A percentile compares a stretch with the other conserved stretches of the same genome.
phyloP scores from a whole-genome alignment of 2,329 filamentous ascomycete species.

The Colletotrichum paranaense region DNA sequence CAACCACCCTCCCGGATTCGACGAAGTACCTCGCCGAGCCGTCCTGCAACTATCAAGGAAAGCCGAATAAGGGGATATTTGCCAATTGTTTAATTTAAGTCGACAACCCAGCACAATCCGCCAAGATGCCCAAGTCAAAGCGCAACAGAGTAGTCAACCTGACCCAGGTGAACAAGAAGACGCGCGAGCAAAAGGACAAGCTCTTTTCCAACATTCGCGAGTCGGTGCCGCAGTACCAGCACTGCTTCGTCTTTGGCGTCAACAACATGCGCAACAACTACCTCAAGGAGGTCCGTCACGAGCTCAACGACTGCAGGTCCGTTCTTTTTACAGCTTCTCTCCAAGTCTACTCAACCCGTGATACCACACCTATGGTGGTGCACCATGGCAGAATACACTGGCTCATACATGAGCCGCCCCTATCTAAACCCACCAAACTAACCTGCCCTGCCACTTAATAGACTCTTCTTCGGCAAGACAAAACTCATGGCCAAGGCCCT shows the following conservation, averaged over 20 bases:
- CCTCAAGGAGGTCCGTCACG: conserved; percentile 87
- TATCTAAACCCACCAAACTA: neutral
- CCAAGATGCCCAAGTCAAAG: conserved; percentile 94
- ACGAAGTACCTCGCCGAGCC: neutral
- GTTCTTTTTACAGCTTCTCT: conserved; percentile 40
- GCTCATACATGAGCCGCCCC: neutral
- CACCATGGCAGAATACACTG: neutral
- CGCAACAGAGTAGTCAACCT: conserved; percentile 90
- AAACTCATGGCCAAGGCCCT: conserved; percentile 99
- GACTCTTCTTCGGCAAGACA: conserved; percentile 98
- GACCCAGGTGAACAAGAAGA: conserved; percentile 92
- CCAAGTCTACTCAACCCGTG: neutral
- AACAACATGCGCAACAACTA: conserved; percentile 99
- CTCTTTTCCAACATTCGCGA: conserved; percentile 91
- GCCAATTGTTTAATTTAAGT: neutral
- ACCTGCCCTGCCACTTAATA: conserved; percentile 47
- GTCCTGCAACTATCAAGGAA: neutral
- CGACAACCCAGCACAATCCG: conserved; percentile 33
- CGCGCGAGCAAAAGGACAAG: conserved; percentile 88
- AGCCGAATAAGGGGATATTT: conserved; percentile 1
- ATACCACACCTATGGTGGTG: neutral
- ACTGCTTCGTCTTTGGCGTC: conserved; percentile 93
- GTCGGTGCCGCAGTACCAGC: conserved; percentile 84
- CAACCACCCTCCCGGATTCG: neutral
- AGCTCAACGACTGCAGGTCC: conserved; percentile 87